A percentile compares a stretch with the other conserved stretches of the same genome.
Conservation (phyloP, 2,329 filamentous ascomycete genomes). For the Aspergillus piperis region DNA sequence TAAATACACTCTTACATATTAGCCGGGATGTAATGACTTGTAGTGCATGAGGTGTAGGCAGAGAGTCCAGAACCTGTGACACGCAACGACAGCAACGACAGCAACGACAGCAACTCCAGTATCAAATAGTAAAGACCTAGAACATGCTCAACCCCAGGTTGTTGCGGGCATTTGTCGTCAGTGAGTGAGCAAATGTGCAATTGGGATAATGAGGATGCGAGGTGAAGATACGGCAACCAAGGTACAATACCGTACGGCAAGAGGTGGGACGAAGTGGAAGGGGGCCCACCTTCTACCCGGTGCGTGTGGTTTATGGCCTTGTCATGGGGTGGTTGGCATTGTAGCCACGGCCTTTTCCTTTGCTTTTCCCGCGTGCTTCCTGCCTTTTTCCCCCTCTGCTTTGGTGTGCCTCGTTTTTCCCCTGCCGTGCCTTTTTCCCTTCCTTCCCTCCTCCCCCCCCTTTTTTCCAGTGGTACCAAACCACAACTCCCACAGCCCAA, state of each 20-base stretch:
- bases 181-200: background rate
- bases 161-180: background rate
- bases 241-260: background rate
- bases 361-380: background rate
- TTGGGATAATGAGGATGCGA: background rate
- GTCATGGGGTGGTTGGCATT: background rate
- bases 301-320: background rate
- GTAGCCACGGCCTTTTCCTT: slow-evolving; percentile 2
- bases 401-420: background rate
- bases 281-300: background rate
- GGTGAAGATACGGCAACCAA: background rate
- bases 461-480: background rate
- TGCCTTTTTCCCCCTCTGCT: background rate
- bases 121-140: background rate
- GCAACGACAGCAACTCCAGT: background rate
- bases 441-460: background rate
- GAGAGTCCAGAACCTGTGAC: background rate
- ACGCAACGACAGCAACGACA: background rate
- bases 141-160: background rate
- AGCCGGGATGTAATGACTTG: background rate
- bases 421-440: background rate
- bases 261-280: background rate
- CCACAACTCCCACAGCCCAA: background rate
- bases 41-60: background rate
- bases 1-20: background rate